phyloP scores from a whole-genome alignment of 371 early-diverging fungal genomes.

The Circinella minor region DNA sequence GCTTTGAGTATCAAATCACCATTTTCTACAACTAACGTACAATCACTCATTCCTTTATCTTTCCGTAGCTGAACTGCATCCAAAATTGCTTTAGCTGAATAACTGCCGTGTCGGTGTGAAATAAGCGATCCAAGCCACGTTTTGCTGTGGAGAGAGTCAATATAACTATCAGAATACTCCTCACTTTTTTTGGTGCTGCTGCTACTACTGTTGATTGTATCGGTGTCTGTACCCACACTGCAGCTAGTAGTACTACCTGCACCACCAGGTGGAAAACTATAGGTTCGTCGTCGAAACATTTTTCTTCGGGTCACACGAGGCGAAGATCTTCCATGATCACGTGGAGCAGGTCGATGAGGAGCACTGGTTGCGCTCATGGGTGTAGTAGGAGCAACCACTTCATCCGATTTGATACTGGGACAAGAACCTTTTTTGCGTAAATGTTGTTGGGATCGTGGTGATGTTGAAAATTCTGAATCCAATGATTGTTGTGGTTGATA shows the following conservation, averaged over 20 bases:
- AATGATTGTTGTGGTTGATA: background rate
- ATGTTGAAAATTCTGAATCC: background rate
- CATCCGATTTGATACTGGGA: slow-evolving; percentile 12
- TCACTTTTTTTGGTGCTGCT: slow-evolving; percentile 9
- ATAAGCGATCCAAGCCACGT: slow-evolving; percentile 46
- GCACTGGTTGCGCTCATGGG: background rate
- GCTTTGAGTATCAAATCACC: slow-evolving; percentile 34
- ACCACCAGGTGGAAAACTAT: slow-evolving; percentile 45
- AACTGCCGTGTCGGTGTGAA: slow-evolving; percentile 32
- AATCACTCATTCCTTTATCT: slow-evolving; percentile 21
- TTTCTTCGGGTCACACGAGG: slow-evolving; percentile 25
- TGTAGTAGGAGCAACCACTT: background rate
- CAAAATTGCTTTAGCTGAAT: slow-evolving; percentile 32
- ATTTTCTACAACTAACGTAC: slow-evolving; percentile 23
- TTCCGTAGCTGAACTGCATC: slow-evolving; percentile 31
- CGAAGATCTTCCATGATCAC: slow-evolving; percentile 7
- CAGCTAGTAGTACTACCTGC: slow-evolving; percentile 5
- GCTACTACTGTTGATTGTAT: slow-evolving; percentile 8
- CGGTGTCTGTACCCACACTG: slow-evolving; percentile 2
- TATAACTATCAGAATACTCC: slow-evolving; percentile 15
- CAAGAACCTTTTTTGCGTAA: slow-evolving; percentile 18
- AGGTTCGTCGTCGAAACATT: slow-evolving; percentile 35
- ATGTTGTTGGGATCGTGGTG: background rate
- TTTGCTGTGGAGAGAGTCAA: slow-evolving; percentile 27
- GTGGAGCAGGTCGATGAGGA: background rate